These are phyloP conservation scores for Aspergillus latus DNA, from an alignment of 2,329 filamentous ascomycete species.

Conservation along the genomic window DNA sequence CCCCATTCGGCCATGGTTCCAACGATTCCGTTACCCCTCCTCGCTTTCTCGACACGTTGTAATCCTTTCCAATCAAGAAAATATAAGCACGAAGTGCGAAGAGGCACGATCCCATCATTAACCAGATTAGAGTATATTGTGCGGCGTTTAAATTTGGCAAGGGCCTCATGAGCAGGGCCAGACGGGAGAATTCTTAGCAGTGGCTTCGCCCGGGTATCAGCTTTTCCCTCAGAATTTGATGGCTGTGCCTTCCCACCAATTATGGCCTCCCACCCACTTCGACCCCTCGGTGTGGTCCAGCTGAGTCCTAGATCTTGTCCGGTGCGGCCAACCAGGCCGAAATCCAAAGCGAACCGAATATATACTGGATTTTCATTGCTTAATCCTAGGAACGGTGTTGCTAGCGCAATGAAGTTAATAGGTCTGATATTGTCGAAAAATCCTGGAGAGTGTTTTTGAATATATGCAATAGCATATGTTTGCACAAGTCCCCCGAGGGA, in stretches of 20 bases:
- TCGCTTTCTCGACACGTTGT: conserved; percentile 88
- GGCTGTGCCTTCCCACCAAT: conserved; percentile 72
- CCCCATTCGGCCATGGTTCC: conserved; percentile 92
- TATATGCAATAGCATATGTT: conserved; percentile 93
- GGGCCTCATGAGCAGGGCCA: conserved; percentile 83
- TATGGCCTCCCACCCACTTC: conserved; percentile 84
- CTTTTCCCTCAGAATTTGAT: conserved; percentile 53
- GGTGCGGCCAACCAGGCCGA: conserved; percentile 92
- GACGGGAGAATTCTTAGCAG: conserved; percentile 85
- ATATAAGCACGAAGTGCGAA: conserved; percentile 91
- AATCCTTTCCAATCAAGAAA: conserved; percentile 97
- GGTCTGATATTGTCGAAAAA: conserved; percentile 87
- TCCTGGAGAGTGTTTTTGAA: conserved; percentile 88
- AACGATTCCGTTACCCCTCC: conserved; percentile 85
- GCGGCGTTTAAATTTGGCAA: conserved; percentile 87
- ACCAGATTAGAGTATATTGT: conserved; percentile 97
- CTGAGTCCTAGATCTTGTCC: conserved; percentile 93
- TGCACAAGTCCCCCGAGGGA: conserved; percentile 88
- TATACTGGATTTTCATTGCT: conserved; percentile 98
- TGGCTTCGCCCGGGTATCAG: conserved; percentile 82
- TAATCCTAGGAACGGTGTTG: conserved; percentile 82
- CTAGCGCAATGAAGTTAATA: conserved; percentile 85
- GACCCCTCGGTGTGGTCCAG: conserved; percentile 83
- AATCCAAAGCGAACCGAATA: conserved; percentile 93
- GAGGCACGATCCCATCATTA: conserved; percentile 93